Conservation (phyloP, 768 basidiomycete species). For the Tricholoma furcatifolium region DNA sequence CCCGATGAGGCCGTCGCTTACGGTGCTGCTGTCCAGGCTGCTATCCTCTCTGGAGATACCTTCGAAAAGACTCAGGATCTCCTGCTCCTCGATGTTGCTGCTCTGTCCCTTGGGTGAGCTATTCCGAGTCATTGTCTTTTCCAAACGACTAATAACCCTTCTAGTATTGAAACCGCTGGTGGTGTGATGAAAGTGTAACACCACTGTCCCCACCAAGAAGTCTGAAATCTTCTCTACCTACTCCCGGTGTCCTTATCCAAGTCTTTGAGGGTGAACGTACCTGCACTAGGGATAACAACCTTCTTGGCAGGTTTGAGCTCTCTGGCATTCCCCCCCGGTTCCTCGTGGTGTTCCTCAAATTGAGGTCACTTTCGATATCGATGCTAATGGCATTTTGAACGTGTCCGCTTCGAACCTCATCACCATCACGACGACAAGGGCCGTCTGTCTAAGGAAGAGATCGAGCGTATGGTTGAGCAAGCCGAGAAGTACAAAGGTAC, state of each 20-base stretch:
- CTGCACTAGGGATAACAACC: slow-evolving; percentile 98
- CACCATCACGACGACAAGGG: slow-evolving; percentile 98
- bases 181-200: slow-evolving; percentile 99
- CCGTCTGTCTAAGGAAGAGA: slow-evolving; percentile 84
- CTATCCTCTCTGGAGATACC: slow-evolving; percentile 96
- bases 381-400: slow-evolving; percentile 95
- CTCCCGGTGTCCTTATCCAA: slow-evolving; percentile 93
- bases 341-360: slow-evolving; percentile 98
- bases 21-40: slow-evolving; percentile 98
- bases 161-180: slow-evolving; percentile 94
- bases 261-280: slow-evolving; percentile 98
- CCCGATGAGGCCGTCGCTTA: slow-evolving; percentile 99
- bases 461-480: slow-evolving; percentile 94
- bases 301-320: slow-evolving; percentile 95
- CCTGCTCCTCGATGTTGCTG: slow-evolving; percentile 91
- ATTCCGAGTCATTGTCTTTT: slow-evolving; percentile 5
- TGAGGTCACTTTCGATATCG: slow-evolving; percentile 95
- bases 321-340: slow-evolving; percentile 88
- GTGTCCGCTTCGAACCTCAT: slow-evolving; percentile 84
- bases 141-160: neutral
- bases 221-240: slow-evolving; percentile 67
- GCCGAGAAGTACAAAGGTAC: slow-evolving; percentile 89
- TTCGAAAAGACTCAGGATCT: slow-evolving; percentile 98
- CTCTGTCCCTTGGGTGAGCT: slow-evolving; percentile 65
- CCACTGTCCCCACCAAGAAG: slow-evolving; percentile 97